Conservation (phyloP, 2,329 filamentous ascomycete species). For the Spiromastix sp. region DNA sequence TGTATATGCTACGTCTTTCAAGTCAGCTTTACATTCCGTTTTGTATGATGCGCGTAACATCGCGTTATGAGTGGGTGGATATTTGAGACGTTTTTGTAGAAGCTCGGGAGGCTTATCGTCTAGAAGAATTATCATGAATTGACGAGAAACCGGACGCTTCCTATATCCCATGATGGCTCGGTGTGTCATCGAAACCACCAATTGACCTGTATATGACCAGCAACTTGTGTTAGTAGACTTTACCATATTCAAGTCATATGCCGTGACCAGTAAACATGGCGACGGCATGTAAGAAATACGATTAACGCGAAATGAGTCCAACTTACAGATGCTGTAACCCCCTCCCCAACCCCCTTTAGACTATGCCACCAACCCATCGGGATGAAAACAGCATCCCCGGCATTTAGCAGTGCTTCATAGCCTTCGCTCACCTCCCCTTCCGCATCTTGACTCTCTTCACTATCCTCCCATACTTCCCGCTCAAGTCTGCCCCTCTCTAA, state of each 20-base stretch:
- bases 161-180: too few species aligned
- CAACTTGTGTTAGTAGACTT: slow-evolving; percentile 6
- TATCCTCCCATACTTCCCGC: slow-evolving; percentile 55
- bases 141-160: too few species aligned
- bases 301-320: neutral
- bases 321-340: slow-evolving; percentile 49
- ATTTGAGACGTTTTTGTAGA: too few species aligned
- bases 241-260: slow-evolving; percentile 8
- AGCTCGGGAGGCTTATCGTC: too few species aligned
- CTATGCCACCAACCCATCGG: slow-evolving; percentile 84
- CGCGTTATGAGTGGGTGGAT: too few species aligned
- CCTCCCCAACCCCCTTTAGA: slow-evolving; percentile 52
- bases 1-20: too few species aligned
- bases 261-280: too few species aligned
- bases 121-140: too few species aligned
- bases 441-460: neutral
- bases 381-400: slow-evolving; percentile 67
- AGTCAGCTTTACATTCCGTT: too few species aligned
- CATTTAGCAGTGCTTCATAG: slow-evolving; percentile 46
- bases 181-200: slow-evolving; percentile 74
- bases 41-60: too few species aligned
- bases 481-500: slow-evolving; percentile 57
- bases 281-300: too few species aligned
- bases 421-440: slow-evolving; percentile 15
- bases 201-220: slow-evolving; percentile 48